Percentiles rank a stretch among this genome's conserved stretches.
These are phyloP conservation scores for Eutypa lata DNA, from an alignment of 2,329 filamentous ascomycete species.

Conservation along the genomic window DNA sequence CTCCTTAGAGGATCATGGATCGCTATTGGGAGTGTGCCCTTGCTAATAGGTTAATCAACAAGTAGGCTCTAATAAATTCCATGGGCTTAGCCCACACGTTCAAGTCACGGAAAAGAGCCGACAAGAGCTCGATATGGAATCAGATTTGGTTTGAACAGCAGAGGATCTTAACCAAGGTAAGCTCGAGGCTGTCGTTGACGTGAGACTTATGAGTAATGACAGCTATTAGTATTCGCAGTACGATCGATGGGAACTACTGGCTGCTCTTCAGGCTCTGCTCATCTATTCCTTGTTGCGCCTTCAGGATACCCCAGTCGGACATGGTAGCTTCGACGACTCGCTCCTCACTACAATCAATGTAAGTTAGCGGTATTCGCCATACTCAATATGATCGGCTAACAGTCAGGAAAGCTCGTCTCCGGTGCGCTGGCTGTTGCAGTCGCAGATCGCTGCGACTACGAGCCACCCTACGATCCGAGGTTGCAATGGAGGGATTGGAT, in stretches of 20 bases:
- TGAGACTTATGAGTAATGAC: not conserved
- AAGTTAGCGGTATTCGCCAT: not conserved
- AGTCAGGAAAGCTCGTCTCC: conserved; percentile 1
- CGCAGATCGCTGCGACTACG: not conserved
- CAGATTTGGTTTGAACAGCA: conserved; percentile 5
- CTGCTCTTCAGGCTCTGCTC: conserved; percentile 12
- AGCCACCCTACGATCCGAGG: conserved; percentile 2
- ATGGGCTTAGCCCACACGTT: conserved; percentile 4
- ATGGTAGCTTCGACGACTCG: conserved; percentile 2
- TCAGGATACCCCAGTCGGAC: conserved; percentile 6
- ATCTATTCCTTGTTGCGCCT: conserved; percentile 12
- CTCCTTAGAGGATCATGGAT: too few relatives aligned
- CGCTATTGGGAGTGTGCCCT: not conserved
- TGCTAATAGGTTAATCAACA: not conserved
- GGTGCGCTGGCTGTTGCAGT: not conserved
- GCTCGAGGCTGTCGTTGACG: not conserved
- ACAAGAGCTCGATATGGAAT: conserved; percentile 6
- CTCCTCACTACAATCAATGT: conserved; percentile 3
- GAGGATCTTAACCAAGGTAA: conserved; percentile 4
- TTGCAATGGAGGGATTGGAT: conserved; percentile 9
- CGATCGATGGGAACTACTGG: conserved; percentile 12
- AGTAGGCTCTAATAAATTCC: conserved; percentile 2
- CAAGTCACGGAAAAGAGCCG: conserved; percentile 5
- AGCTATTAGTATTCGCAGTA: conserved; percentile 5
- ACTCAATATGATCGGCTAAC: too few relatives aligned